Evolutionary conservation across 1,139 yeast species (phyloP), one percentile per base, ranked within the genome.

Genomic region (Wickerhamomyces sp.): DNA sequence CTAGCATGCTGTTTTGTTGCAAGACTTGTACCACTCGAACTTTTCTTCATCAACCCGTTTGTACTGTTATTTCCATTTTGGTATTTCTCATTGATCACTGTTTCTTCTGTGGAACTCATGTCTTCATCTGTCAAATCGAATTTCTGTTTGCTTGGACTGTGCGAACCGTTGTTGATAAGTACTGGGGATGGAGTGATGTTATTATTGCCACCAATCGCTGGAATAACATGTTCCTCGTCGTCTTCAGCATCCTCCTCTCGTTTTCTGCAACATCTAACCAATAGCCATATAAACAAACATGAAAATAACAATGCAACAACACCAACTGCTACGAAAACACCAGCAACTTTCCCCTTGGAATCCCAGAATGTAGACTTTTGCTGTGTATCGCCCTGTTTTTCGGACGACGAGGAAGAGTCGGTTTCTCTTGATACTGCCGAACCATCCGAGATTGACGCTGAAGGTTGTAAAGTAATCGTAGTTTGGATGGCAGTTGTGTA

Each of bases 281-380:
- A 28, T n/a, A 27, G 30, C 39, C 53, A 46, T 28, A 55, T 41
- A 22, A 60, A 44, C 36, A 52, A 46, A 9, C 53, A 35, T 2
- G 65, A 40, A 2, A 75, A 31, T 1, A 67, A 75, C 1, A 68
- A 50, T 0, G 59, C 72, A 3, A 73, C 75, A 4, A 79, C 52
- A 2, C 82, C 87, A 6, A 81, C 87, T 0, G 72, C 87, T 1
- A 82, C 71, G 56, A 81, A 81, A 0, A 80, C 78, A 11, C 88
- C 88, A 0, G 86, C 88, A 2, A 81, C 87, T 46, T 77, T 78
- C 1, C 84, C 86, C 37, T 66, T 70, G 33, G 16, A 16, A 15
- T 17, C 28, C 35, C 35, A 27, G 20, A 32, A 26, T 4, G 14
- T 22, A 6, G 11, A 10, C 27, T 27, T 31, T 5, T 29, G 21